Conservation (phyloP, 208 protist species). For the Leishmania turanica region DNA sequence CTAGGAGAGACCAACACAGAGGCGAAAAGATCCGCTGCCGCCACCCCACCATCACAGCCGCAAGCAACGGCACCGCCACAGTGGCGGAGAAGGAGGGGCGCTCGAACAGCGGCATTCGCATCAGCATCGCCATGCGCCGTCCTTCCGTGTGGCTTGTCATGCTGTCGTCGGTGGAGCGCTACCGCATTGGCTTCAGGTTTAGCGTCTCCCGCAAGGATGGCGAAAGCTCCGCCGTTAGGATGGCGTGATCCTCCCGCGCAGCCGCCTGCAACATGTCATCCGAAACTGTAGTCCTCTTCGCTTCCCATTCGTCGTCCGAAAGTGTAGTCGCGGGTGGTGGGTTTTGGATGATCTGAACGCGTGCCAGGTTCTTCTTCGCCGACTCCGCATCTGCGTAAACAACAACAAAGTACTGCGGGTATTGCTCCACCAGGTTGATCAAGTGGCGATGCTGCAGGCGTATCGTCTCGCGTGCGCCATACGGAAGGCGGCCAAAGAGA, state of each 20-base stretch:
- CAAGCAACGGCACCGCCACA: neutral
- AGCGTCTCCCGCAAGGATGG: neutral
- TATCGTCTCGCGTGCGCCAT: slow-evolving; percentile 44
- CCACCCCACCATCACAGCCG: neutral
- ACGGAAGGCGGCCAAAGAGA: slow-evolving; percentile 43
- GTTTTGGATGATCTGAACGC: slow-evolving; percentile 32
- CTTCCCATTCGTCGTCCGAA: neutral
- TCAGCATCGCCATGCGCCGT: neutral
- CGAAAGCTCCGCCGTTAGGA: neutral
- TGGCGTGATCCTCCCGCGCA: neutral
- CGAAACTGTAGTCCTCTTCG: neutral
- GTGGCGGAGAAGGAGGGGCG: neutral
- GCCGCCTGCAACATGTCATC: slow-evolving; percentile 7
- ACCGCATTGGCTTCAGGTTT: neutral
- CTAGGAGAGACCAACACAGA: neutral
- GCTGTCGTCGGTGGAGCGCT: neutral
- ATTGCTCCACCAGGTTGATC: slow-evolving; percentile 31
- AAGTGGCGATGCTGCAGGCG: slow-evolving; percentile 26
- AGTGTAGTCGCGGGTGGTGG: slow-evolving; percentile 18
- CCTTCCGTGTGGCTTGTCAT: no score
- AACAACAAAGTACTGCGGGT: slow-evolving; percentile 57
- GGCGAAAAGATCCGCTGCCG: no score
- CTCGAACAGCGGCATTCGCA: slow-evolving; percentile 7
- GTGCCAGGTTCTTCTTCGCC: slow-evolving; percentile 4
- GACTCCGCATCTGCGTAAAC: slow-evolving; percentile 32